Percentiles rank a stretch among this genome's conserved stretches.
phyloP scores from a whole-genome alignment of 2,329 filamentous ascomycete species.

The Clarireedia sp. region DNA sequence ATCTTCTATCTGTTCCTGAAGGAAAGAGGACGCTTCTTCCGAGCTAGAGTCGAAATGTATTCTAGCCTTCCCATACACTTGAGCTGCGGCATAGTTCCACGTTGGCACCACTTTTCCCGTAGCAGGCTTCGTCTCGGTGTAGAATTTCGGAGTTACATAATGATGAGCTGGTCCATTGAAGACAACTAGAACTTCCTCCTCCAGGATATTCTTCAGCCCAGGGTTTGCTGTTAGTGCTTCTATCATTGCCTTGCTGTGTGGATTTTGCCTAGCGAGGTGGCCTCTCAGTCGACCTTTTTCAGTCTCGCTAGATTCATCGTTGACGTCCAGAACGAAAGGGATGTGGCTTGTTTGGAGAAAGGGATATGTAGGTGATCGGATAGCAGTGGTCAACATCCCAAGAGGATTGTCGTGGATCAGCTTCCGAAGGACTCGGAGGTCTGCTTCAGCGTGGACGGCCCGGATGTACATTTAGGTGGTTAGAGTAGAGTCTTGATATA shows the following conservation, averaged over 20 bases:
- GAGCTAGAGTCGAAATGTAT: slow-evolving; percentile 45
- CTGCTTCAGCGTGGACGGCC: too few species aligned
- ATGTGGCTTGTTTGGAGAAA: slow-evolving; percentile 2
- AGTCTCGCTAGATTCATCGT: background rate
- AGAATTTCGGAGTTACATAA: slow-evolving; percentile 64
- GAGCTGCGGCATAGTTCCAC: slow-evolving; percentile 61
- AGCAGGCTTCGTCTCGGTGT: slow-evolving; percentile 54
- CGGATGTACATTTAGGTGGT: too few species aligned
- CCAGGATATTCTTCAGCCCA: slow-evolving; percentile 26
- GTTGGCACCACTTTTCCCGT: slow-evolving; percentile 62
- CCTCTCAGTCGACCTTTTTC: slow-evolving; percentile 39
- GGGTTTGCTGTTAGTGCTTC: slow-evolving; percentile 31
- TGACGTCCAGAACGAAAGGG: background rate
- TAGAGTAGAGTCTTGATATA: too few species aligned
- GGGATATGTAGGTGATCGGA: slow-evolving; percentile 26
- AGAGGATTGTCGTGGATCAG: slow-evolving; percentile 50
- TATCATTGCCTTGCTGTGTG: slow-evolving; percentile 54
- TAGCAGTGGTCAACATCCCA: slow-evolving; percentile 55
- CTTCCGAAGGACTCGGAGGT: too few species aligned
- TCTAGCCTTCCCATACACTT: slow-evolving; percentile 51
- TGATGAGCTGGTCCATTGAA: slow-evolving; percentile 53
- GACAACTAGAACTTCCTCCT: slow-evolving; percentile 52
- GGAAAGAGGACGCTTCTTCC: slow-evolving; percentile 38
- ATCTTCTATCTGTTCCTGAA: slow-evolving; percentile 45
- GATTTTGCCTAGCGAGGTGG: slow-evolving; percentile 56